These are phyloP conservation scores for Paraconiothyrium brasiliense DNA, from an alignment of 2,329 filamentous ascomycete genomes.

Conservation along the genomic window DNA sequence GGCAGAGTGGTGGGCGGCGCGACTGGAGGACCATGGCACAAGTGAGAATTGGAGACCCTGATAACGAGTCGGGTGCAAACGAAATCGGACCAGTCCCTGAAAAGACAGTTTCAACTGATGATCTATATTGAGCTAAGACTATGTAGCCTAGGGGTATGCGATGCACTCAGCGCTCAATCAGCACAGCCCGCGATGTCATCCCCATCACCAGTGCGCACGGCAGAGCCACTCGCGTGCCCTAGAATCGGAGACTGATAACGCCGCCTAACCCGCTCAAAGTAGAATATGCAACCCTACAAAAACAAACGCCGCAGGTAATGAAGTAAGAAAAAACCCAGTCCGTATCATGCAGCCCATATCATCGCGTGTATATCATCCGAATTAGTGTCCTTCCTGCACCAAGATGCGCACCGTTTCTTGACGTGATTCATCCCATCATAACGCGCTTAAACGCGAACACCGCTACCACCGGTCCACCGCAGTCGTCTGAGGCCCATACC, in stretches of 20 bases:
- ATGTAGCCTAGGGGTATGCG: constrained; percentile 1
- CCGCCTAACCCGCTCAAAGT: constrained; percentile 9
- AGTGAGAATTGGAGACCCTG: no score
- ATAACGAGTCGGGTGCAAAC: no score
- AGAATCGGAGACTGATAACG: not conserved
- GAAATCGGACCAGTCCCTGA: no score
- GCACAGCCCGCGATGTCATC: not conserved
- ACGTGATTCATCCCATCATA: constrained; percentile 12
- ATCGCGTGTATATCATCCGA: constrained; percentile 1
- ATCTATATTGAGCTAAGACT: constrained; percentile 14
- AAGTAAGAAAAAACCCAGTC: constrained; percentile 6
- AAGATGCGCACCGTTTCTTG: not conserved
- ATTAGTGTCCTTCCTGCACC: constrained; percentile 10
- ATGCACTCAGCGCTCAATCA: not conserved
- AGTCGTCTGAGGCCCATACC: constrained; percentile 44
- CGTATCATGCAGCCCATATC: not conserved
- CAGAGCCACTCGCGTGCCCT: not conserved
- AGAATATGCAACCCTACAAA: constrained; percentile 10
- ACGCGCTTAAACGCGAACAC: constrained; percentile 27
- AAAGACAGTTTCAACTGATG: not conserved
- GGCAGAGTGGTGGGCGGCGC: constrained; percentile 6
- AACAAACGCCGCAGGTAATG: constrained; percentile 9
- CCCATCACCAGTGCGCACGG: not conserved
- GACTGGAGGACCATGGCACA: not conserved
- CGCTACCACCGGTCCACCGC: constrained; percentile 41